phyloP scores from a whole-genome alignment of 768 basidiomycete species.

The Brasilioporus rufonigricans region DNA sequence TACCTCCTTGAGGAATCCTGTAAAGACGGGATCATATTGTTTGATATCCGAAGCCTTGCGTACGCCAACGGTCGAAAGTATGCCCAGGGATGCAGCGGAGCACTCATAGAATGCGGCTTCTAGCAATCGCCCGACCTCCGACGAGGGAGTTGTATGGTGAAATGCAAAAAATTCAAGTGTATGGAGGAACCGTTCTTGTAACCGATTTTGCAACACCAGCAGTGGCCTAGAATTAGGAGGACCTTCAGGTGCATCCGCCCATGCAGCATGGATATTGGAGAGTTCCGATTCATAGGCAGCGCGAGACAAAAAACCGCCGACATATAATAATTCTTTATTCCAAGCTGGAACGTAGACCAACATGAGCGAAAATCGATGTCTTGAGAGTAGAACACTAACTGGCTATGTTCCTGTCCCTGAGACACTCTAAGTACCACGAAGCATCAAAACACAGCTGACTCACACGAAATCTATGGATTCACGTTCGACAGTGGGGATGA shows the following conservation, averaged over 20 bases:
- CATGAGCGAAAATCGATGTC: not conserved
- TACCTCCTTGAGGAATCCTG: constrained; percentile 31
- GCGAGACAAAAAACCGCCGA: constrained; percentile 80
- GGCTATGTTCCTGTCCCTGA: constrained; percentile 58
- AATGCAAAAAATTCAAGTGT: not conserved
- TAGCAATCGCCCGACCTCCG: not conserved
- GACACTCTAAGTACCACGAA: not conserved
- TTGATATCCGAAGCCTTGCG: not conserved
- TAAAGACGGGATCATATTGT: not conserved
- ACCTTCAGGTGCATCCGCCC: not conserved
- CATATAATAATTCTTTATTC: constrained; percentile 85
- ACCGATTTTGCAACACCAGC: not conserved
- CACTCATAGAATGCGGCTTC: not conserved
- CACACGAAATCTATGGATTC: constrained; percentile 1
- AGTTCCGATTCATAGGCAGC: constrained; percentile 84
- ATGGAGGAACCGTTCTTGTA: not conserved
- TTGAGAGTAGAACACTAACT: constrained; percentile 38
- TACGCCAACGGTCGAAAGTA: not conserved
- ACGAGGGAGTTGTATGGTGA: not conserved
- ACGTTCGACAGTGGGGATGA: not conserved
- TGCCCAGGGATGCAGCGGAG: not conserved
- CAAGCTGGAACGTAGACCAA: constrained; percentile 49
- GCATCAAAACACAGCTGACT: not conserved
- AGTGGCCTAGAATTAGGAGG: not conserved
- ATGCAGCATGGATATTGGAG: constrained; percentile 35